These are phyloP conservation scores for Auxenochlorella pyrenoidosa DNA, from an alignment of 139 green algal genomes.

Conservation along the genomic window DNA sequence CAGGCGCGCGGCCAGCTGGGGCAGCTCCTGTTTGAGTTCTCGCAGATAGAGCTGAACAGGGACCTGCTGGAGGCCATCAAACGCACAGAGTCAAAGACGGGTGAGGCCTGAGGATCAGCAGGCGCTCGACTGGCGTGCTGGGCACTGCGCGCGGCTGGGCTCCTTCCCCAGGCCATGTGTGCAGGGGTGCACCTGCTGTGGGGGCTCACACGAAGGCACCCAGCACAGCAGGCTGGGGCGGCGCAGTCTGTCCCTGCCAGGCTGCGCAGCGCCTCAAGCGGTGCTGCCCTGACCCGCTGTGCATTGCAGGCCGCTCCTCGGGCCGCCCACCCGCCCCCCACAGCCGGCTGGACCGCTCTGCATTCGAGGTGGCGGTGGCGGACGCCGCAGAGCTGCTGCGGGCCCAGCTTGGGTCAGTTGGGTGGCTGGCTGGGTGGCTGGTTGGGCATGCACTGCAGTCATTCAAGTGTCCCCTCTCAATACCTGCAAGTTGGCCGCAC, in stretches of 20 bases:
- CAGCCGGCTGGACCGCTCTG: slow-evolving; percentile 15
- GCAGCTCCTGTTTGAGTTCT: slow-evolving; percentile 47
- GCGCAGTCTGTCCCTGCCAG: too few relatives aligned
- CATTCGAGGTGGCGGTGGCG: slow-evolving; percentile 26
- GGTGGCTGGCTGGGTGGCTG: not conserved
- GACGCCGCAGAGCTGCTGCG: slow-evolving; percentile 33
- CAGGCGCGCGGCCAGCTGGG: slow-evolving; percentile 38
- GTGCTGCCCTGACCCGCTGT: too few relatives aligned
- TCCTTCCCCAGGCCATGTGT: too few relatives aligned
- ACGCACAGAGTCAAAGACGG: slow-evolving; percentile 46
- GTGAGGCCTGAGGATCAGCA: not conserved
- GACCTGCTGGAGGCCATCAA: slow-evolving; percentile 49
- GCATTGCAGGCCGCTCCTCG: slow-evolving; percentile 9
- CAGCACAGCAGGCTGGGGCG: too few relatives aligned
- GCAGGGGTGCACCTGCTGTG: too few relatives aligned
- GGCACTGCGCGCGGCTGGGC: too few relatives aligned
- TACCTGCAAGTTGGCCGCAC: not conserved
- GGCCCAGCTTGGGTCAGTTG: slow-evolving; percentile 4
- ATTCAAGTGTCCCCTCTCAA: too few relatives aligned
- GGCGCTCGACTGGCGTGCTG: not conserved
- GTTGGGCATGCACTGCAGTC: not conserved
- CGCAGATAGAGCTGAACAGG: slow-evolving; percentile 49
- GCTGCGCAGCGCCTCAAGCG: too few relatives aligned
- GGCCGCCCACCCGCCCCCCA: not conserved
- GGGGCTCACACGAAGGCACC: too few relatives aligned